A percentile compares a stretch with the other conserved stretches of the same genome.
These are phyloP conservation scores for Globisporangium ultimum DNA, from an alignment of 352 stramenopile genomes.

Conservation along the genomic window DNA sequence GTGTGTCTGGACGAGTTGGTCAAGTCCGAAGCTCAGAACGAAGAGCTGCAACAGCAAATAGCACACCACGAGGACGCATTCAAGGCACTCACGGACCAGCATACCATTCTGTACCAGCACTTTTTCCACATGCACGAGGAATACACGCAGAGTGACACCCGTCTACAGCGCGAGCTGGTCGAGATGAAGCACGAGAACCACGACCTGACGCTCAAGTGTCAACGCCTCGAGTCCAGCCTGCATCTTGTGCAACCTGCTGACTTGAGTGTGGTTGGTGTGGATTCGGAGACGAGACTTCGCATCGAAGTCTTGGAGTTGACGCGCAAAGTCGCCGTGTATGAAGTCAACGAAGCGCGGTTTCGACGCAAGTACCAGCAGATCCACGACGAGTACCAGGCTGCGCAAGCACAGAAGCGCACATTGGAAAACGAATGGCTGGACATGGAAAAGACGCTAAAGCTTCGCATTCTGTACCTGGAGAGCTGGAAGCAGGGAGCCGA, in stretches of 20 bases:
- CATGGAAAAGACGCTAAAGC: conserved; percentile 86
- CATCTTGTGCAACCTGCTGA: conserved; percentile 37
- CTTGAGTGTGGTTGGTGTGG: background rate
- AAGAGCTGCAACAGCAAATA: conserved; percentile 39
- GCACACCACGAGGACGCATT: conserved; percentile 51
- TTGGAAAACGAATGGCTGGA: conserved; percentile 81
- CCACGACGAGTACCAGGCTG: conserved; percentile 36
- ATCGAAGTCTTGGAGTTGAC: conserved; percentile 68
- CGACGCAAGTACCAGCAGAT: conserved; percentile 64
- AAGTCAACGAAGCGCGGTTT: conserved; percentile 80
- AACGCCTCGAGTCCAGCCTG: conserved; percentile 52
- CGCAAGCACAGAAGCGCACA: conserved; percentile 24
- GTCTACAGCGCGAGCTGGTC: conserved; percentile 33
- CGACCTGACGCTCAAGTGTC: conserved; percentile 43
- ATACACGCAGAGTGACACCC: conserved; percentile 36
- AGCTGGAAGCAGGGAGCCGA: conserved; percentile 83
- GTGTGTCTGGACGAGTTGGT: conserved; percentile 64
- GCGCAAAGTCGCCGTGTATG: conserved; percentile 62
- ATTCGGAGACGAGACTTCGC: conserved; percentile 37
- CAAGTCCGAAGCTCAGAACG: conserved; percentile 42
- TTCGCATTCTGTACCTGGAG: conserved; percentile 89
- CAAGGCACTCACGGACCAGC: conserved; percentile 61
- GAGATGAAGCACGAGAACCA: conserved; percentile 33
- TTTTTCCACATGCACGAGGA: conserved; percentile 61
- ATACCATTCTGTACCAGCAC: conserved; percentile 69